Evolutionary conservation across 1,284 basidiomycete species (phyloP).

Genomic region (Malassezia nana): DNA sequence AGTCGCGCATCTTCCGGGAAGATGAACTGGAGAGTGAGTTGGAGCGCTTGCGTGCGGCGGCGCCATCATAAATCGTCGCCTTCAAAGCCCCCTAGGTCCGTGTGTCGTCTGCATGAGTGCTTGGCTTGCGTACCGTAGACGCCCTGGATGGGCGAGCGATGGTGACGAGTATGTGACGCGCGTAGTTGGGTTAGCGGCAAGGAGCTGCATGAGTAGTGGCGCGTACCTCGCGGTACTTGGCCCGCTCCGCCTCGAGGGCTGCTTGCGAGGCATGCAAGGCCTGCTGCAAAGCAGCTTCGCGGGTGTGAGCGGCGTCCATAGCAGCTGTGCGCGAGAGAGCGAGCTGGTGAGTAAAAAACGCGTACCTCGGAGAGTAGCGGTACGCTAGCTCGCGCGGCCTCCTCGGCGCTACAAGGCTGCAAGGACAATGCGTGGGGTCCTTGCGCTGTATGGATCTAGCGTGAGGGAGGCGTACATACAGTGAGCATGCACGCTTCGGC

Average conservation of each 20-base stretch:
- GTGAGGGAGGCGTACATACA: not conserved
- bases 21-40: conserved; percentile 34
- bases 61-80: not conserved
- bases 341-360: not conserved
- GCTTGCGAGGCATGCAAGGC: conserved; percentile 1
- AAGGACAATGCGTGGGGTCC: not conserved
- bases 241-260: conserved; percentile 7
- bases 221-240: conserved; percentile 17
- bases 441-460: not conserved
- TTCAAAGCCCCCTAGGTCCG: conserved; percentile 14
- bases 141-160: conserved; percentile 4
- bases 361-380: conserved; percentile 1
- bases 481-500: not conserved
- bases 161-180: conserved; percentile 3
- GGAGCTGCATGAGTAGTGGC: not conserved
- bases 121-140: not conserved
- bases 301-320: not conserved
- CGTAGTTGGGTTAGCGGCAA: conserved; percentile 1
- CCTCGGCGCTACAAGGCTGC: not conserved
- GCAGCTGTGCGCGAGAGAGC: not conserved
- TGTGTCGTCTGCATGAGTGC: conserved; percentile 4
- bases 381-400: not conserved
- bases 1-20: conserved; percentile 38
- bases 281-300: not conserved
- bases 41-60: conserved; percentile 20